A percentile compares a stretch with the other conserved stretches of the same genome.
phyloP scores from a whole-genome alignment of 1,139 yeast species.

The Yamadazyma conglobata region DNA sequence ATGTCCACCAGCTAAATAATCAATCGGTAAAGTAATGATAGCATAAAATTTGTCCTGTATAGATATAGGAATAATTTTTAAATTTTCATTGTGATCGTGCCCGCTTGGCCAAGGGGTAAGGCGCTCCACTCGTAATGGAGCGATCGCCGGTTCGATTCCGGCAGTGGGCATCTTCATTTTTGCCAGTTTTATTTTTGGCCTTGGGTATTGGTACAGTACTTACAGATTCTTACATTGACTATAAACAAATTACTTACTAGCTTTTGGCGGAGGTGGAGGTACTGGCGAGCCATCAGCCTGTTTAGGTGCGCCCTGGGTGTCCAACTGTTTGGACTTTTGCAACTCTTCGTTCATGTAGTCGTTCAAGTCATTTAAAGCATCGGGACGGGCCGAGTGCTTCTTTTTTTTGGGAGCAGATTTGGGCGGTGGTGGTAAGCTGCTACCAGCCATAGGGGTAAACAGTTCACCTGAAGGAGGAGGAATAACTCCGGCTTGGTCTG shows the following conservation, averaged over 20 bases:
- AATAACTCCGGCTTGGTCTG: slow-evolving; percentile 8
- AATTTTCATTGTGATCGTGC: slow-evolving; percentile 22
- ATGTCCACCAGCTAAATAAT: slow-evolving; percentile 7
- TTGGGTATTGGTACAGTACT: not conserved
- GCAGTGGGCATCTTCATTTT: slow-evolving; percentile 39
- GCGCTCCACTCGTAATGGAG: slow-evolving; percentile 57
- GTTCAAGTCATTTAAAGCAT: slow-evolving; percentile 27
- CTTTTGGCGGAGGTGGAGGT: slow-evolving; percentile 34
- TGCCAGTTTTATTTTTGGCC: slow-evolving; percentile 4
- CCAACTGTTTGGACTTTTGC: slow-evolving; percentile 39
- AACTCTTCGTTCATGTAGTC: slow-evolving; percentile 48
- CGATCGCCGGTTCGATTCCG: slow-evolving; percentile 57
- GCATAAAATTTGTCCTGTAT: too few relatives aligned
- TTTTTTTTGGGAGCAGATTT: slow-evolving; percentile 26
- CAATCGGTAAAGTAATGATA: not conserved
- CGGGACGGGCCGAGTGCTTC: slow-evolving; percentile 22
- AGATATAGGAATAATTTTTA: too few relatives aligned
- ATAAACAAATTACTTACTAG: slow-evolving; percentile 4
- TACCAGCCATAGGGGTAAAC: slow-evolving; percentile 6
- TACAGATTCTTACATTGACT: slow-evolving; percentile 4
- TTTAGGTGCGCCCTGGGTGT: slow-evolving; percentile 15
- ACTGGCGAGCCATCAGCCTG: slow-evolving; percentile 14
- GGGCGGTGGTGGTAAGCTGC: slow-evolving; percentile 18
- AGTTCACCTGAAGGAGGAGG: slow-evolving; percentile 12
- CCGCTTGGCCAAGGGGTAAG: slow-evolving; percentile 57